Evolutionary conservation across 129 eudicot genomes (phyloP).

Genomic region (Calendula officinalis): DNA sequence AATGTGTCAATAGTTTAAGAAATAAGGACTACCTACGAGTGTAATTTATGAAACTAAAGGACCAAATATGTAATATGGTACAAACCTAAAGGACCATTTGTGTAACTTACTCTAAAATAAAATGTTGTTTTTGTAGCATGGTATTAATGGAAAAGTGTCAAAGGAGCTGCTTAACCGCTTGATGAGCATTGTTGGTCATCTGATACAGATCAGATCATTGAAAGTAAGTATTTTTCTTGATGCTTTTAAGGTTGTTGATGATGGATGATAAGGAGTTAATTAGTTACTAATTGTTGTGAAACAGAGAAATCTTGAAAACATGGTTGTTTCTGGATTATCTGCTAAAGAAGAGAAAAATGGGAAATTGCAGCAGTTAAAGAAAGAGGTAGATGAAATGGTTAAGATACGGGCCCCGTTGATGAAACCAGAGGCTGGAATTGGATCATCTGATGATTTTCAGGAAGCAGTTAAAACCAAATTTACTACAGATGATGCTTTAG

Average conservation of each 20-base stretch:
- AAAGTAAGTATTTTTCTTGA: slow-evolving; percentile 53
- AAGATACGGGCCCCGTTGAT: slow-evolving; percentile 48
- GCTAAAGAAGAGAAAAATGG: slow-evolving; percentile 84
- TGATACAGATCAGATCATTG: slow-evolving; percentile 83
- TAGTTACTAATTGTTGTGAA: slow-evolving; percentile 2
- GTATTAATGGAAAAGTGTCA: slow-evolving; percentile 75
- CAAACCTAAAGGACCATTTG: no score
- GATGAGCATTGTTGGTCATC: slow-evolving; percentile 93
- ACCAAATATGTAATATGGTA: no score
- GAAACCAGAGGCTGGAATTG: slow-evolving; percentile 48
- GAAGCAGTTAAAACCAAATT: slow-evolving; percentile 52
- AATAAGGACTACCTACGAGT: no score
- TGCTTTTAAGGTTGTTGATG: not conserved
- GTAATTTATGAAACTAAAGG: no score
- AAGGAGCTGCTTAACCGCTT: slow-evolving; percentile 76
- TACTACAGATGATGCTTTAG: slow-evolving; percentile 71
- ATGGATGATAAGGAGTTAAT: no score
- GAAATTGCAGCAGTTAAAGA: slow-evolving; percentile 67
- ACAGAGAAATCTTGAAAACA: slow-evolving; percentile 80
- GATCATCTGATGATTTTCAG: slow-evolving; percentile 75
- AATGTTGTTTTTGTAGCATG: slow-evolving; percentile 51
- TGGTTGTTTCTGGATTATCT: slow-evolving; percentile 68
- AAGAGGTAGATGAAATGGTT: slow-evolving; percentile 88
- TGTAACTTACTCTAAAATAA: no score
- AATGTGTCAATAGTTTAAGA: no score